These are phyloP conservation scores for Draba incana DNA, from an alignment of 345 rosid genomes.

Conservation along the genomic window DNA sequence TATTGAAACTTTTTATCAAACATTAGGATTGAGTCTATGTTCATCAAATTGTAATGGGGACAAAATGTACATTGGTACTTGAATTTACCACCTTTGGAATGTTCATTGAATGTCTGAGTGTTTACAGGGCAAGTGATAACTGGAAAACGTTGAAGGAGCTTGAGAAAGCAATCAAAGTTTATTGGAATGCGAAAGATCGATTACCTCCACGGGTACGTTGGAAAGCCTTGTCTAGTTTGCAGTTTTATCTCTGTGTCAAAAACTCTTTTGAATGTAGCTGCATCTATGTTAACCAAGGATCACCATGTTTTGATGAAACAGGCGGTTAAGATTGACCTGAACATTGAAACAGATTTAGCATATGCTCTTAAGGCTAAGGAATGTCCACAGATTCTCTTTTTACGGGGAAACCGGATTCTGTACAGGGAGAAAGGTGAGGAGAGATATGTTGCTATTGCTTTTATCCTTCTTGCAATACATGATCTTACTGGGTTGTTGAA, in stretches of 20 bases:
- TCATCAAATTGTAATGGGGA: neutral
- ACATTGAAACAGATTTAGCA: conserved; percentile 90
- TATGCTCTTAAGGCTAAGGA: conserved; percentile 89
- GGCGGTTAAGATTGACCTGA: conserved; percentile 84
- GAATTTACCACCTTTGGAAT: no score
- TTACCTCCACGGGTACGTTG: conserved; percentile 82
- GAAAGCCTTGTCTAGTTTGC: neutral
- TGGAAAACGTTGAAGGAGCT: conserved; percentile 91
- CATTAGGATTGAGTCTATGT: neutral
- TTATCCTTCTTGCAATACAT: neutral
- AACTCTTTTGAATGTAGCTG: neutral
- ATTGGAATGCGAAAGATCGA: conserved; percentile 80
- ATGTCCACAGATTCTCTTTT: conserved; percentile 78
- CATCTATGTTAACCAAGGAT: conserved; percentile 8
- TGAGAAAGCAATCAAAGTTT: conserved; percentile 79
- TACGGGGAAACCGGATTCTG: conserved; percentile 67
- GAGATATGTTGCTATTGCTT: neutral
- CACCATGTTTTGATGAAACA: conserved; percentile 39
- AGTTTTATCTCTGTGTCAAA: neutral
- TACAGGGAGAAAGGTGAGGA: conserved; percentile 80
- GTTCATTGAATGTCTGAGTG: no score
- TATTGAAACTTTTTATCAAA: no score
- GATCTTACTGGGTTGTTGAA: conserved; percentile 15
- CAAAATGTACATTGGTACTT: neutral
- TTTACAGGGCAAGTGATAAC: conserved; percentile 71